Conservation (phyloP, 2,329 filamentous ascomycete species). For the Botrytis paeoniae region DNA sequence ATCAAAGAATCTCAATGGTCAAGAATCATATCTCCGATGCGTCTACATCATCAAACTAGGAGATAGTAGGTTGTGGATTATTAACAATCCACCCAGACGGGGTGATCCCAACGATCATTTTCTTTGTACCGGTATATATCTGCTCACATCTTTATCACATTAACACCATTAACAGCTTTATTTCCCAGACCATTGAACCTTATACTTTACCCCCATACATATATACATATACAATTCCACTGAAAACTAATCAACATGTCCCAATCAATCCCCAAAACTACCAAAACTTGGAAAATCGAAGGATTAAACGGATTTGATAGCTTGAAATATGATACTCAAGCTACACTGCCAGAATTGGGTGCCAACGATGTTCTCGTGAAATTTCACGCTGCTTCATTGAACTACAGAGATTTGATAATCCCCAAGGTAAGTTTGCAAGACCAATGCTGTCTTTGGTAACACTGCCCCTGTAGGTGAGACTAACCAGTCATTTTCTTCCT, state of each 20-base stretch:
- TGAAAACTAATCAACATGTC: not conserved
- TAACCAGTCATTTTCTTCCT: not conserved
- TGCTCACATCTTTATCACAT: not conserved
- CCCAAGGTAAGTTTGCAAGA: slow-evolving; percentile 31
- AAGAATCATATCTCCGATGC: slow-evolving; percentile 3
- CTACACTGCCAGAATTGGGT: slow-evolving; percentile 42
- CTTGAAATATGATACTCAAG: slow-evolving; percentile 44
- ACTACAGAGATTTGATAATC: slow-evolving; percentile 42
- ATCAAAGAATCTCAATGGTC: not conserved
- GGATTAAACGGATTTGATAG: slow-evolving; percentile 49
- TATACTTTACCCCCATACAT: not conserved
- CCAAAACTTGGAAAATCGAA: slow-evolving; percentile 48
- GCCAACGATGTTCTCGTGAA: slow-evolving; percentile 56
- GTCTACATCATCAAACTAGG: not conserved
- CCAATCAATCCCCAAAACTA: slow-evolving; percentile 34
- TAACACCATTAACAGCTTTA: not conserved
- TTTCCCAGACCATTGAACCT: not conserved
- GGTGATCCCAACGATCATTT: not conserved
- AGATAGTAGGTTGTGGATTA: slow-evolving; percentile 9
- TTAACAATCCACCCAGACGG: not conserved
- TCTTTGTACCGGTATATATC: not conserved
- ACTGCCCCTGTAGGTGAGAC: not conserved
- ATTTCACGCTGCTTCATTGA: slow-evolving; percentile 42
- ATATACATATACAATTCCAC: not conserved
- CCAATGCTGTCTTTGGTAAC: too few species aligned